phyloP scores from a whole-genome alignment of 768 basidiomycete genomes.

The Amanita rubescens region DNA sequence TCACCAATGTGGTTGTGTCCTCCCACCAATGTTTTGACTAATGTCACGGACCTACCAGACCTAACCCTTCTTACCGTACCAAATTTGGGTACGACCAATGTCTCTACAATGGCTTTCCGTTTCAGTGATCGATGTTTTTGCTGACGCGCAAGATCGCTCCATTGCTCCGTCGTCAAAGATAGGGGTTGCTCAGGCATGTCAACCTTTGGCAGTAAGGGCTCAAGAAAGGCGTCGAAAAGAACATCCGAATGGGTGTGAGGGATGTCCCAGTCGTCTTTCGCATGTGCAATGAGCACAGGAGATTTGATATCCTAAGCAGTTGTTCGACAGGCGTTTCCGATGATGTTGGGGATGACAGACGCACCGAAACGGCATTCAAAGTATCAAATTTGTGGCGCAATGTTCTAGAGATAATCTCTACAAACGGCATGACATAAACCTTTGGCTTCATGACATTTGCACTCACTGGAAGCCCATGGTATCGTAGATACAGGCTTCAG shows the following conservation, averaged over 20 bases:
- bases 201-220: constrained; percentile 49
- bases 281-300: constrained; percentile 69
- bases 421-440: neutral
- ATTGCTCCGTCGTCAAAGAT: constrained; percentile 28
- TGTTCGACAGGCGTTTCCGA: constrained; percentile 13
- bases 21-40: constrained; percentile 56
- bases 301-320: constrained; percentile 51
- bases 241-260: constrained; percentile 64
- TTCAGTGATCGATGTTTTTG: constrained; percentile 30
- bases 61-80: constrained; percentile 45
- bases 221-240: constrained; percentile 67
- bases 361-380: constrained; percentile 51
- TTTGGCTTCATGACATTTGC: neutral
- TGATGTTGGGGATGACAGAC: constrained; percentile 14
- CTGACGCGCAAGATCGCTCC: constrained; percentile 33
- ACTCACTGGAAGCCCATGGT: constrained; percentile 59
- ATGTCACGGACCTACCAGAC: constrained; percentile 40
- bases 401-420: constrained; percentile 44
- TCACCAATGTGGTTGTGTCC: constrained; percentile 55
- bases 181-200: constrained; percentile 21
- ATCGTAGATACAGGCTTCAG: constrained; percentile 63
- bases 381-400: constrained; percentile 56
- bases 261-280: constrained; percentile 75
- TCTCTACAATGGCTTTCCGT: constrained; percentile 39
- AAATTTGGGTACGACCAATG: constrained; percentile 42